Evolutionary conservation across 2,329 filamentous ascomycete genomes (phyloP).

Genomic region (Neocucurbitaria cava): DNA sequence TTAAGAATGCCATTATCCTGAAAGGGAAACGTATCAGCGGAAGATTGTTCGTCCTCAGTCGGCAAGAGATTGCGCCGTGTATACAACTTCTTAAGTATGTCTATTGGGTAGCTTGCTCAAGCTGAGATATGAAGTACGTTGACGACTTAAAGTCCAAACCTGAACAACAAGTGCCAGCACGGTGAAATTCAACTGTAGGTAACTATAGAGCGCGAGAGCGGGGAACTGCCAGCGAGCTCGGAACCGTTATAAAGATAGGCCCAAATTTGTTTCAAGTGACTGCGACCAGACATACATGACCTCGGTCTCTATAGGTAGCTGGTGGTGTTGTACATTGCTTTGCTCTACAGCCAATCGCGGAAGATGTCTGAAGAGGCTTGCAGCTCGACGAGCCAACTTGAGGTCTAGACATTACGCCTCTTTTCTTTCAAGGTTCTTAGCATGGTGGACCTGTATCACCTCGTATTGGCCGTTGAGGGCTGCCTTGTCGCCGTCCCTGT

Average conservation of each 20-base stretch:
- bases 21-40: conserved; percentile 3
- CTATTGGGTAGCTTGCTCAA: neutral
- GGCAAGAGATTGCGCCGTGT: neutral
- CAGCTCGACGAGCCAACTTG: conserved; percentile 1
- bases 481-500: conserved; percentile 10
- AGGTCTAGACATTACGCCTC: conserved; percentile 1
- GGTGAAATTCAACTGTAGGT: neutral
- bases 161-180: neutral
- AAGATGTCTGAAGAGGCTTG: neutral
- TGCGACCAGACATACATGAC: neutral
- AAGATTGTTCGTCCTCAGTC: neutral
- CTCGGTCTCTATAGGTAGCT: neutral
- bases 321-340: neutral
- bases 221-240: conserved; percentile 3
- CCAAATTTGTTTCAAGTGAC: neutral
- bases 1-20: conserved; percentile 4
- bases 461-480: conserved; percentile 15
- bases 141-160: too few relatives aligned
- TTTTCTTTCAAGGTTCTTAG: conserved; percentile 27
- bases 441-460: conserved; percentile 20
- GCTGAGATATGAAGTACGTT: neutral
- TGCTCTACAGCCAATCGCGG: conserved; percentile 3
- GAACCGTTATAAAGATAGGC: neutral
- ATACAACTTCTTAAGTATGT: neutral
- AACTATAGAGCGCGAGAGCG: neutral